Evolutionary conservation across 1,284 basidiomycete genomes (phyloP).

Genomic region (Fistulina hepatica): DNA sequence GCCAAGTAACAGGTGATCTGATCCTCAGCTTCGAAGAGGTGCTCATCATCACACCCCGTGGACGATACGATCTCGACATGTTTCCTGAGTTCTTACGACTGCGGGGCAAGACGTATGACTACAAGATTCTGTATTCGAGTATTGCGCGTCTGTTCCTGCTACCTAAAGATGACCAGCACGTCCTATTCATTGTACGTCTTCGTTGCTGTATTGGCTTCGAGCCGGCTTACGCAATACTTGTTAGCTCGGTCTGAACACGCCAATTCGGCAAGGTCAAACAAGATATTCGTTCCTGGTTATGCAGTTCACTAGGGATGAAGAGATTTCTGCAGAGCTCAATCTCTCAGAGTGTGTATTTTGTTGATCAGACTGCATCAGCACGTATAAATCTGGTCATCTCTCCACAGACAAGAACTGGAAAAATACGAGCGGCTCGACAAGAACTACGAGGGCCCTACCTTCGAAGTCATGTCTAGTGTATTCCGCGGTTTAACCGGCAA

Average conservation of each 20-base stretch:
- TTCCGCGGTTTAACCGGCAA: conserved; percentile 88
- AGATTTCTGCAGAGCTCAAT: conserved; percentile 93
- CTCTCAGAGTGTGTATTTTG: conserved; percentile 56
- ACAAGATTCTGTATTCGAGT: conserved; percentile 90
- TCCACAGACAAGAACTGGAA: conserved; percentile 52
- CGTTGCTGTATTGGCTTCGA: conserved; percentile 1
- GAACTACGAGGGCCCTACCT: conserved; percentile 88
- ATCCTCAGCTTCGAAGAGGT: conserved; percentile 96
- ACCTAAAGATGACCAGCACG: conserved; percentile 95
- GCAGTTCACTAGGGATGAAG: conserved; percentile 95
- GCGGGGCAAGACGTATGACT: conserved; percentile 97
- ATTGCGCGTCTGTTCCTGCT: conserved; percentile 89
- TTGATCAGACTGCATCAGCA: neutral
- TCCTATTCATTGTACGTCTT: conserved; percentile 77
- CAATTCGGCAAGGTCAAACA: conserved; percentile 97
- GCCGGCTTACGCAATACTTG: conserved; percentile 6
- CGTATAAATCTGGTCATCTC: conserved; percentile 3
- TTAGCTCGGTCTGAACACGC: conserved; percentile 80
- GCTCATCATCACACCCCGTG: conserved; percentile 92
- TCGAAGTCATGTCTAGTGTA: conserved; percentile 90
- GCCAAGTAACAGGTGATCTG: conserved; percentile 84
- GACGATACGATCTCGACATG: conserved; percentile 97
- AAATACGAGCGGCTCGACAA: conserved; percentile 82
- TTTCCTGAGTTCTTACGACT: conserved; percentile 90
- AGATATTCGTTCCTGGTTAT: conserved; percentile 97